phyloP scores from a whole-genome alignment of 1,139 yeast species.

The Hansenula lynferdii region DNA sequence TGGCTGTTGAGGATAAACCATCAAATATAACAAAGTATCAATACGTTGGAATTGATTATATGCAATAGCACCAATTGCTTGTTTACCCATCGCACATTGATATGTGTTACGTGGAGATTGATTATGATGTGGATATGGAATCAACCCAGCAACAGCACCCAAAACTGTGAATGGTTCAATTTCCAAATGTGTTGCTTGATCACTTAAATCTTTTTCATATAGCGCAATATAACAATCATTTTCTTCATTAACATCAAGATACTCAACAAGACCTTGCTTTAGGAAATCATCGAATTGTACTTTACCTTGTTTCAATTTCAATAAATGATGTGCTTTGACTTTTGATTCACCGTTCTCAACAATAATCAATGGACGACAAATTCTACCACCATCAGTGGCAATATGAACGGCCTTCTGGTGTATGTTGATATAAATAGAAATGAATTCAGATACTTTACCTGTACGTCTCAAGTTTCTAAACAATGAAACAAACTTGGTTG shows the following conservation, averaged over 20 bases:
- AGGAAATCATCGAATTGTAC: conserved; percentile 89
- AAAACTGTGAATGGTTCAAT: conserved; percentile 94
- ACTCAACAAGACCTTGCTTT: conserved; percentile 83
- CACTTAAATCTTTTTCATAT: conserved; percentile 61
- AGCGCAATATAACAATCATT: conserved; percentile 92
- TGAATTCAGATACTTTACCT: conserved; percentile 85
- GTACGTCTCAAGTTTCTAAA: conserved; percentile 80
- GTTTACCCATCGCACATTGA: conserved; percentile 99
- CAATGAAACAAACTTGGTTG: conserved; percentile 69
- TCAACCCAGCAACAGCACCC: conserved; percentile 98
- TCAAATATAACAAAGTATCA: conserved; percentile 85
- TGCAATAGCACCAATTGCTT: conserved; percentile 98
- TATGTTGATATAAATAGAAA: conserved; percentile 82
- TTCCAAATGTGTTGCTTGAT: conserved; percentile 80
- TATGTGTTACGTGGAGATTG: conserved; percentile 98
- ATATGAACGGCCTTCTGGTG: conserved; percentile 94
- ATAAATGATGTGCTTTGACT: conserved; percentile 69
- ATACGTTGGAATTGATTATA: conserved; percentile 95
- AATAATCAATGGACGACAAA: conserved; percentile 93
- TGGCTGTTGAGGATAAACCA: conserved; percentile 99
- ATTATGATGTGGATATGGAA: conserved; percentile 99
- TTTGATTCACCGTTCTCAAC: conserved; percentile 67
- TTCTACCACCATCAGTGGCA: conserved; percentile 98
- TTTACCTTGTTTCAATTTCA: conserved; percentile 56
- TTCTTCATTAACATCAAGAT: conserved; percentile 96